Percentiles rank a stretch among this genome's conserved stretches.
These are phyloP conservation scores for Cryoendolithus antarcticus DNA, from an alignment of 2,329 filamentous ascomycete species.

Conservation along the genomic window DNA sequence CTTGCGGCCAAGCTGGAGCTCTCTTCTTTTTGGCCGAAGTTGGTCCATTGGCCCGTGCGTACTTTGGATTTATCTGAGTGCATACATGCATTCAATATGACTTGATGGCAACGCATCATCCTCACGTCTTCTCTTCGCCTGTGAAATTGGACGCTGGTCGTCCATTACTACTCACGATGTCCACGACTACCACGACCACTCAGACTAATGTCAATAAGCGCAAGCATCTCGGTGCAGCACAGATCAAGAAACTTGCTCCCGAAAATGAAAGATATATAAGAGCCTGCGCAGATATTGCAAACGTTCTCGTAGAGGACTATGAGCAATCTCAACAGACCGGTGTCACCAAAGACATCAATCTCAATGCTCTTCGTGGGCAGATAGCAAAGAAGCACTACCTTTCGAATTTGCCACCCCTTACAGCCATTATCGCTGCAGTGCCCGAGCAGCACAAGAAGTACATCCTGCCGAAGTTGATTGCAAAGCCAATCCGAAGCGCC, in stretches of 20 bases:
- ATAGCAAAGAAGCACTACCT: slow-evolving; percentile 88
- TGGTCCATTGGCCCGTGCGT: neutral
- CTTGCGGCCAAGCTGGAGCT: slow-evolving; percentile 1
- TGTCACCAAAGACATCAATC: slow-evolving; percentile 75
- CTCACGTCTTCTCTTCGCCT: neutral
- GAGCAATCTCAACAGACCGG: slow-evolving; percentile 65
- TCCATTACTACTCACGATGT: neutral
- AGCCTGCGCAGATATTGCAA: slow-evolving; percentile 91
- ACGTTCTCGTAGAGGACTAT: slow-evolving; percentile 85
- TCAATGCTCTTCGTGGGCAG: slow-evolving; percentile 77
- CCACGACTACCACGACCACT: slow-evolving; percentile 53
- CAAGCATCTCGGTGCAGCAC: slow-evolving; percentile 15
- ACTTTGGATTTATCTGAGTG: no score
- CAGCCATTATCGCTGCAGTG: slow-evolving; percentile 93
- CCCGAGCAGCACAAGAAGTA: slow-evolving; percentile 99
- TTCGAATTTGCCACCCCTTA: slow-evolving; percentile 76
- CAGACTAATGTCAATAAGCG: slow-evolving; percentile 51
- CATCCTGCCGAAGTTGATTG: slow-evolving; percentile 87
- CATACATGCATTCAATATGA: no score
- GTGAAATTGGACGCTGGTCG: neutral
- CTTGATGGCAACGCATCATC: neutral
- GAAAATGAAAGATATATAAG: slow-evolving; percentile 92
- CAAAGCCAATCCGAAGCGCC: slow-evolving; percentile 90
- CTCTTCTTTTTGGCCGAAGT: neutral
- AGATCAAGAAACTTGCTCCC: slow-evolving; percentile 56